These are phyloP conservation scores for Colletotrichum navitas DNA, from an alignment of 2,329 filamentous ascomycete genomes.

Conservation along the genomic window DNA sequence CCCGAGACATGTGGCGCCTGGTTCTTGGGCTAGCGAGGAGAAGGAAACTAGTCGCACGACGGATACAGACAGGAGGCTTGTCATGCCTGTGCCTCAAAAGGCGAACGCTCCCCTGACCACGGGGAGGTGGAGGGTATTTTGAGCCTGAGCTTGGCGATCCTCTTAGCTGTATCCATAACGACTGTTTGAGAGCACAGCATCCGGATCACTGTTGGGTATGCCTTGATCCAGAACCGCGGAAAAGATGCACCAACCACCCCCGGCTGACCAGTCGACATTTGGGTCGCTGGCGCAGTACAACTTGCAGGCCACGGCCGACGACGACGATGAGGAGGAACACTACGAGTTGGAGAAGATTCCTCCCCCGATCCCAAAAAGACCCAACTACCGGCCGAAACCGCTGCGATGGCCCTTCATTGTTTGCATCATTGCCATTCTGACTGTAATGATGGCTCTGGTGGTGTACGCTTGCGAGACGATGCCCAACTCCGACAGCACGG, in stretches of 20 bases:
- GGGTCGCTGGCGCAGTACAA: constrained; percentile 50
- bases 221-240: background rate
- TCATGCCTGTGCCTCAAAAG: constrained; percentile 20
- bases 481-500: constrained; percentile 50
- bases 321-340: constrained; percentile 45
- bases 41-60: background rate
- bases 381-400: constrained; percentile 50
- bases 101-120: background rate
- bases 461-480: constrained; percentile 47
- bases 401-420: constrained; percentile 52
- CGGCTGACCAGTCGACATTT: constrained; percentile 44
- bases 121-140: background rate
- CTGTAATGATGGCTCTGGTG: constrained; percentile 47
- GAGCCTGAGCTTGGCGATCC: too few relatives aligned
- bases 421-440: constrained; percentile 45
- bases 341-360: background rate
- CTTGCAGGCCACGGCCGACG: constrained; percentile 46
- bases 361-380: constrained; percentile 14
- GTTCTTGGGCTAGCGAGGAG: background rate
- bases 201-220: background rate
- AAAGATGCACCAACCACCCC: constrained; percentile 31
- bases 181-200: background rate
- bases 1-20: background rate
- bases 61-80: background rate
- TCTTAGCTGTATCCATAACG: background rate